Evolutionary conservation across 2,329 filamentous ascomycete genomes (phyloP).

Genomic region (Ambrosiella cleistominuta): DNA sequence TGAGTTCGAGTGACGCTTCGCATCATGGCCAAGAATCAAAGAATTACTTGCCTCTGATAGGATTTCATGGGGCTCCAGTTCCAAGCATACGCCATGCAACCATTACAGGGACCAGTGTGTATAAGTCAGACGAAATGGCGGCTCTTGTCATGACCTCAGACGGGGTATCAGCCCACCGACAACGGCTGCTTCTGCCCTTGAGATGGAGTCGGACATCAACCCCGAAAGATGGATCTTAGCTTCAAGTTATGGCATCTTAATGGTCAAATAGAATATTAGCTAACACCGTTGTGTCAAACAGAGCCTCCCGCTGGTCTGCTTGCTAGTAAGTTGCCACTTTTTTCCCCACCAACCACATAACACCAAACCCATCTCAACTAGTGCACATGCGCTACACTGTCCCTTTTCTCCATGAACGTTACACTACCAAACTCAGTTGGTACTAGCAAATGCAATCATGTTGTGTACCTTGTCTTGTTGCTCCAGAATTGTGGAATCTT

Average conservation of each 20-base stretch:
- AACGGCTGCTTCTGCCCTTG: not conserved
- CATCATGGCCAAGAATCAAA: not conserved
- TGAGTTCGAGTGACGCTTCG: not conserved
- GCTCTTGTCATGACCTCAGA: not conserved
- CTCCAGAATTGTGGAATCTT: too few species aligned
- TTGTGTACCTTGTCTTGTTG: too few species aligned
- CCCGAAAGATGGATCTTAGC: too few species aligned
- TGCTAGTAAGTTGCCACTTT: slow-evolving; percentile 34
- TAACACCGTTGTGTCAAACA: slow-evolving; percentile 17
- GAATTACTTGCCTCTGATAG: not conserved
- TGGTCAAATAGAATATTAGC: not conserved
- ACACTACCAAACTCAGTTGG: not conserved
- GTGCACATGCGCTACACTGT: not conserved
- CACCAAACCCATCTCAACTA: not conserved
- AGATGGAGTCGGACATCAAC: not conserved
- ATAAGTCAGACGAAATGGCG: not conserved
- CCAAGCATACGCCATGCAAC: slow-evolving; percentile 5
- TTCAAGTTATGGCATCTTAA: too few species aligned
- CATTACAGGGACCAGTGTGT: slow-evolving; percentile 1
- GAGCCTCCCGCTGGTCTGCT: slow-evolving; percentile 51
- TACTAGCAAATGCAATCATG: too few species aligned
- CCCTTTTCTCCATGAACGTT: not conserved
- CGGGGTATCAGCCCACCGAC: not conserved
- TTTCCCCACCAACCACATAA: not conserved
- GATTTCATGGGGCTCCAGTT: not conserved